Percentiles rank a stretch among this genome's conserved stretches.
Conservation (phyloP, 2,329 filamentous ascomycete species). For the Colletotrichum filicis region DNA sequence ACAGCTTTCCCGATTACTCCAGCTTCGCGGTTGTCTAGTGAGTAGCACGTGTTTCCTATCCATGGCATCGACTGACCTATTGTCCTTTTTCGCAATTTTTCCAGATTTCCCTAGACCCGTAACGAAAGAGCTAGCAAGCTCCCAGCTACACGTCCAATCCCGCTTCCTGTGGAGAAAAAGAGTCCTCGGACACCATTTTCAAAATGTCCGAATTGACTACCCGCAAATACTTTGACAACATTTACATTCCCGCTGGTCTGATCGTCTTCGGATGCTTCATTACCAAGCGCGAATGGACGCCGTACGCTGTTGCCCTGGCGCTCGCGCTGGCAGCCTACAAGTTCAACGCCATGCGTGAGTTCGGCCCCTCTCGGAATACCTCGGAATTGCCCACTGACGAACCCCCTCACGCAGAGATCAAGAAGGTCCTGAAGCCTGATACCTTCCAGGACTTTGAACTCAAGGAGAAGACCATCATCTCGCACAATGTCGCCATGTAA, state of each 20-base stretch:
- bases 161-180: slow-evolving; percentile 25
- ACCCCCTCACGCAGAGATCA: slow-evolving; percentile 64
- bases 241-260: slow-evolving; percentile 86
- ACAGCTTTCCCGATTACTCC: background rate
- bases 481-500: slow-evolving; percentile 97
- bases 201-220: slow-evolving; percentile 55
- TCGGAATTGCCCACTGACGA: slow-evolving; percentile 26
- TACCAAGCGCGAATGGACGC: slow-evolving; percentile 81
- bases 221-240: slow-evolving; percentile 77
- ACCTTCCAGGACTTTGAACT: slow-evolving; percentile 93
- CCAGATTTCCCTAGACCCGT: slow-evolving; percentile 7
- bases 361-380: slow-evolving; percentile 4
- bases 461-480: slow-evolving; percentile 93
- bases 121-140: slow-evolving; percentile 6
- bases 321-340: slow-evolving; percentile 76
- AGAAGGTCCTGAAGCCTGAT: slow-evolving; percentile 87
- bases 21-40: slow-evolving; percentile 11
- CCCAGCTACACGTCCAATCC: background rate
- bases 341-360: slow-evolving; percentile 77
- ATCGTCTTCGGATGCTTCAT: slow-evolving; percentile 81
- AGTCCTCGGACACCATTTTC: slow-evolving; percentile 14
- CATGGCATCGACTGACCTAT: slow-evolving; percentile 3
- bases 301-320: slow-evolving; percentile 76
- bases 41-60: slow-evolving; percentile 5
- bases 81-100: background rate